phyloP scores from a whole-genome alignment of 257 asterid species.

The Solanum okadae region DNA sequence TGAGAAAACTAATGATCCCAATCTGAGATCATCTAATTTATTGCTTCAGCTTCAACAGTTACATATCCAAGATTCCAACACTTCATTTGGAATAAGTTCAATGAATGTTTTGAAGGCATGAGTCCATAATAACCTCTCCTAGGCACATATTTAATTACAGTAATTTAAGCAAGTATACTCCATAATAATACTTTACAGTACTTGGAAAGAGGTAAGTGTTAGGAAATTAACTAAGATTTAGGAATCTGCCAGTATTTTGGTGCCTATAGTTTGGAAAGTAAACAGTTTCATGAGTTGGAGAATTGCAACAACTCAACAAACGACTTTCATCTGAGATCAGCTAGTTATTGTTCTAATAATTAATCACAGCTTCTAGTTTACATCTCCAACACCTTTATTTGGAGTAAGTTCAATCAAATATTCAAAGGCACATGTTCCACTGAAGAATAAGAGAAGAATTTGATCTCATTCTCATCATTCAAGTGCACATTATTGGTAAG shows the following conservation, averaged over 20 bases:
- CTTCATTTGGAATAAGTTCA: background rate
- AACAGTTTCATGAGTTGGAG: background rate
- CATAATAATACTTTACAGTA: background rate
- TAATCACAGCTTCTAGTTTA: background rate
- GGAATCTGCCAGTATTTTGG: background rate
- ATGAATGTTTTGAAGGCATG: background rate
- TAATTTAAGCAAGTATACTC: background rate
- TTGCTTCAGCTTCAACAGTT: background rate
- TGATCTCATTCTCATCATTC: background rate
- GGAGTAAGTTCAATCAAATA: background rate
- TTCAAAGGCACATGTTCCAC: background rate
- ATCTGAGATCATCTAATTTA: background rate
- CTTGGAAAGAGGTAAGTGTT: background rate
- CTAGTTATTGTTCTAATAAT: background rate
- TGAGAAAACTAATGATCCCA: background rate
- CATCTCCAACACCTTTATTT: background rate
- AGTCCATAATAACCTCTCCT: background rate
- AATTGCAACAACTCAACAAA: background rate
- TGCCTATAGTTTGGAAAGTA: background rate
- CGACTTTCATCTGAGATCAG: background rate
- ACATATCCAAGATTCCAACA: background rate
- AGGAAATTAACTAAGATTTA: background rate
- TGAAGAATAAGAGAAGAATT: background rate
- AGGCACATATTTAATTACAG: background rate
- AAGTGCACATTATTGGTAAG: background rate